These are phyloP conservation scores for Saussurea involucrata DNA, from an alignment of 129 eudicot genomes.

Conservation along the genomic window DNA sequence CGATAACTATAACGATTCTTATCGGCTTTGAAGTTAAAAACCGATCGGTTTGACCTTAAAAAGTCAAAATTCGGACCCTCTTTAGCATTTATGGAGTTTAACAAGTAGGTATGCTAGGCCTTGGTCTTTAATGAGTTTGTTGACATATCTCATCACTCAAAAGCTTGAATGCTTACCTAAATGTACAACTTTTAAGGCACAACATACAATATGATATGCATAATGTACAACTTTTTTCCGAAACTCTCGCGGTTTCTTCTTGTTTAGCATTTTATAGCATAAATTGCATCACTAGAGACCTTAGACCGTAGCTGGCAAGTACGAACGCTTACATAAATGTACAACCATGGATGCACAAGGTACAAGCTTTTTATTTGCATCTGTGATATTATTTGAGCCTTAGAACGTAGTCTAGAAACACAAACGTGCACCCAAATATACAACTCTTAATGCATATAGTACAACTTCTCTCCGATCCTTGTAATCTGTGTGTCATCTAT, in stretches of 20 bases:
- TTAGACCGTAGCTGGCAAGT: background rate
- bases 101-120: constrained; percentile 47
- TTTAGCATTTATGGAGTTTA: constrained; percentile 44
- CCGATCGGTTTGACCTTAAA: constrained; percentile 15
- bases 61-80: constrained; percentile 23
- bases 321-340: constrained; percentile 2
- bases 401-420: background rate
- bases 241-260: background rate
- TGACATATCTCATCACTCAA: constrained; percentile 44
- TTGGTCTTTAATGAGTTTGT: constrained; percentile 74
- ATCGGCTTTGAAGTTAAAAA: constrained; percentile 10
- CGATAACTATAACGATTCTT: background rate
- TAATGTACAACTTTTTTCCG: constrained; percentile 5
- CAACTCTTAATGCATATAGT: constrained; percentile 15
- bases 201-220: background rate
- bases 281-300: background rate
- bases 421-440: background rate
- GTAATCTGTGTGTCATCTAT: constrained; percentile 39
- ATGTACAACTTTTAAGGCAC: constrained; percentile 29
- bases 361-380: background rate
- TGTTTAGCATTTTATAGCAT: background rate
- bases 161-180: constrained; percentile 44
- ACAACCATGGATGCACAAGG: background rate
- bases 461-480: background rate
- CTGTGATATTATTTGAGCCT: no score